Conservation (phyloP, 2,329 filamentous ascomycete genomes). For the Ceratocystis harringtonii region DNA sequence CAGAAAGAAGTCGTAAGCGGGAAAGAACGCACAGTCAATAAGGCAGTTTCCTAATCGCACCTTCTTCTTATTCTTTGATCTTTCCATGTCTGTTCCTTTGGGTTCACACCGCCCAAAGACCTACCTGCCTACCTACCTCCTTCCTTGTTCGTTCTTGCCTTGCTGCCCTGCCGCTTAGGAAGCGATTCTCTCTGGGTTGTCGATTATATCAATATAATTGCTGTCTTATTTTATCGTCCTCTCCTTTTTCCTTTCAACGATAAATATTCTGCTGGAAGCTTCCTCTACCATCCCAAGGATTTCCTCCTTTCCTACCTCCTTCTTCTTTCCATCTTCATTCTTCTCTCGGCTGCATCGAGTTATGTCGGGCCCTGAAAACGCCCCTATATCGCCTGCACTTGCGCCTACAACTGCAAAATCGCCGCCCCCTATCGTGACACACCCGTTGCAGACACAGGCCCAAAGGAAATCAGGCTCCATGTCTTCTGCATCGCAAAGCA, state of each 20-base stretch:
- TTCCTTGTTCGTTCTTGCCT: neutral
- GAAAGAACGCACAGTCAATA: neutral
- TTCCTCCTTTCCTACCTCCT: neutral
- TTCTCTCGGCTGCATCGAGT: slow-evolving; percentile 5
- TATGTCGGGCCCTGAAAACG: slow-evolving; percentile 14
- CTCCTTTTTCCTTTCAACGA: neutral
- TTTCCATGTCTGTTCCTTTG: neutral
- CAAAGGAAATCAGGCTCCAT: slow-evolving; percentile 10
- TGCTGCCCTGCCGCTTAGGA: neutral
- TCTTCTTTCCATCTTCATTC: neutral
- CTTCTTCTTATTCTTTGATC: neutral
- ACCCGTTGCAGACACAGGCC: neutral
- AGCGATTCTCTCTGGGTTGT: neutral
- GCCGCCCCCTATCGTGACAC: neutral
- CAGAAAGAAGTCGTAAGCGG: neutral
- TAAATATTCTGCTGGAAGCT: slow-evolving; percentile 1
- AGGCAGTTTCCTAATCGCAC: neutral
- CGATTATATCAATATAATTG: neutral
- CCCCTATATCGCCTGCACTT: neutral
- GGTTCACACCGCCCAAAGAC: slow-evolving; percentile 4
- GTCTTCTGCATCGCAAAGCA: slow-evolving; percentile 13
- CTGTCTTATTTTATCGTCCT: neutral
- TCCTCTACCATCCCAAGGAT: neutral
- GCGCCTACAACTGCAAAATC: neutral
- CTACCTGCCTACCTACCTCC: no score